Conservation (phyloP, 176 grass and related monocot species). For the Echinochloa phyllopogon region DNA sequence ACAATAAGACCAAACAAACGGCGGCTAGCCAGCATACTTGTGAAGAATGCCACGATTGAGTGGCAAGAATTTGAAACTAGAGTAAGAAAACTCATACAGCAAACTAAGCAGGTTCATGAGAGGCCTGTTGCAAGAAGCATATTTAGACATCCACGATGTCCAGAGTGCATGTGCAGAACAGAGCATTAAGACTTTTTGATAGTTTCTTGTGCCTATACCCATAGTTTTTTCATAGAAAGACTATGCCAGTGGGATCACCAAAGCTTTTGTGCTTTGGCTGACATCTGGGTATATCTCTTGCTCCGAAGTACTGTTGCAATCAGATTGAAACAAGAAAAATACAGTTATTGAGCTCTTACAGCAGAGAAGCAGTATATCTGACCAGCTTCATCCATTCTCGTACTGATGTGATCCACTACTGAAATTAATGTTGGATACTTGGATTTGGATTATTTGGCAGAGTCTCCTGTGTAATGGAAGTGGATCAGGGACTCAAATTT, state of each 20-base stretch:
- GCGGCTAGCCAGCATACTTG: slow-evolving; percentile 80
- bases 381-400: slow-evolving; percentile 15
- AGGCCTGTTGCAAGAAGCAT: slow-evolving; percentile 88
- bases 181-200: slow-evolving; percentile 50
- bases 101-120: slow-evolving; percentile 93
- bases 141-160: slow-evolving; percentile 87
- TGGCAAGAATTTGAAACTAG: slow-evolving; percentile 95
- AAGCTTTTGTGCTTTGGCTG: slow-evolving; percentile 35
- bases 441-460: slow-evolving; percentile 16
- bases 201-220: slow-evolving; percentile 32
- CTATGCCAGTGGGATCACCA: slow-evolving; percentile 14
- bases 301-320: background rate
- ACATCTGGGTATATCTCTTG: slow-evolving; percentile 15
- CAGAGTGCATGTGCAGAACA: slow-evolving; percentile 92
- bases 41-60: slow-evolving; percentile 84
- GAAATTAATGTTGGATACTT: slow-evolving; percentile 20
- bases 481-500: slow-evolving; percentile 1
- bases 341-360: slow-evolving; percentile 16
- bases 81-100: slow-evolving; percentile 86
- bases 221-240: slow-evolving; percentile 11
- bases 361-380: background rate
- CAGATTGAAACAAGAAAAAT: slow-evolving; percentile 13
- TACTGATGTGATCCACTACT: background rate
- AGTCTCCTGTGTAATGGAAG: background rate
- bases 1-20: slow-evolving; percentile 92